phyloP scores from a whole-genome alignment of 768 basidiomycete species.

The Lyophyllum decastes region DNA sequence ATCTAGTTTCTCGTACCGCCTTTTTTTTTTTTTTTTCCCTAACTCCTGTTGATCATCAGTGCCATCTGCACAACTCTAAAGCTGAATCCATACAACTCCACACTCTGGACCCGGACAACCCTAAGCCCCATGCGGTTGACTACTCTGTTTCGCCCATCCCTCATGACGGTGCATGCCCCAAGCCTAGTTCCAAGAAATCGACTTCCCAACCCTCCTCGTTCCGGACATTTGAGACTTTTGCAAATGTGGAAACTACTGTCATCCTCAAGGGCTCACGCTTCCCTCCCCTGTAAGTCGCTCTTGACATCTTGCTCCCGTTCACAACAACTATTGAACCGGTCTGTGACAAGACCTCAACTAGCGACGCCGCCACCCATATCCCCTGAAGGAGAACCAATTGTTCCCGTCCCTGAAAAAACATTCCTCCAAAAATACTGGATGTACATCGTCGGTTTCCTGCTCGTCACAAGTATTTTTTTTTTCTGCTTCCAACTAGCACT shows the following conservation, averaged over 20 bases:
- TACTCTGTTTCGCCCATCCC: conserved; percentile 71
- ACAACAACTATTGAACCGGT: not conserved
- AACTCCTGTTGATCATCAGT: conserved; percentile 42
- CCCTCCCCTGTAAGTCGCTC: conserved; percentile 59
- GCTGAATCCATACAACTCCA: conserved; percentile 64
- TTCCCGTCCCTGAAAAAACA: conserved; percentile 66
- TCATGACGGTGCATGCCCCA: conserved; percentile 68
- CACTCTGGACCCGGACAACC: conserved; percentile 36
- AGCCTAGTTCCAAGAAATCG: conserved; percentile 26
- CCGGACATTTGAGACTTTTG: conserved; percentile 33
- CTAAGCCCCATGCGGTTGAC: conserved; percentile 64
- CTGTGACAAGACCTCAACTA: conserved; percentile 59
- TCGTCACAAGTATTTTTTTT: conserved; percentile 57
- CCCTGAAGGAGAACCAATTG: conserved; percentile 62
- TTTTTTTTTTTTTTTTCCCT: not conserved
- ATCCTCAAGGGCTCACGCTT: conserved; percentile 41
- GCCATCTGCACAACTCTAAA: conserved; percentile 58
- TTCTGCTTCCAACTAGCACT: not conserved
- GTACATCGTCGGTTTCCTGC: conserved; percentile 62
- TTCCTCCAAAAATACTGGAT: conserved; percentile 93
- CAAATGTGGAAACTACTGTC: conserved; percentile 54
- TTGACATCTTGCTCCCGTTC: not conserved
- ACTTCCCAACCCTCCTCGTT: conserved; percentile 22
- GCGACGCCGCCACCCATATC: conserved; percentile 68
- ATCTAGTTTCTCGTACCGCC: conserved; percentile 8